A percentile compares a stretch with the other conserved stretches of the same genome.
phyloP scores from a whole-genome alignment of 2,329 filamentous ascomycete species.

The Penicillium brasilianum region DNA sequence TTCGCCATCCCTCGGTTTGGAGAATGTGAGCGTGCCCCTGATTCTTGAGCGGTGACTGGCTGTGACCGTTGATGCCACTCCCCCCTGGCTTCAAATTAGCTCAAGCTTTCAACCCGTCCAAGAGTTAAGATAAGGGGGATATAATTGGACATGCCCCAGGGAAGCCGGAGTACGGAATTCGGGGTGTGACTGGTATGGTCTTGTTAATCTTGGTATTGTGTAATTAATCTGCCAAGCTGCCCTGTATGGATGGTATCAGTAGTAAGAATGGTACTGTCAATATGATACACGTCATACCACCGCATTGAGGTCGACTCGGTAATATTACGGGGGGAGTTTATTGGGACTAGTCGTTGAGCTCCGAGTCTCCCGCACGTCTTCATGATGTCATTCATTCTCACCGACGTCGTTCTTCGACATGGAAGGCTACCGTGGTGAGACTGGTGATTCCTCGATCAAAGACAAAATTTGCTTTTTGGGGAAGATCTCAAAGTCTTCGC shows the following conservation, averaged over 20 bases:
- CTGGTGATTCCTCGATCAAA: not conserved
- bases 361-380: conserved; percentile 15
- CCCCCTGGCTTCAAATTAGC: conserved; percentile 19
- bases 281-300: not conserved
- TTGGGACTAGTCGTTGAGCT: not conserved
- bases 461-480: no score
- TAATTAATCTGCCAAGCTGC: not conserved
- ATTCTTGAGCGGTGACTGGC: conserved; percentile 20
- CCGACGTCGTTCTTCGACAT: not conserved
- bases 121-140: not conserved
- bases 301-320: no score
- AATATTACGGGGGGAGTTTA: not conserved
- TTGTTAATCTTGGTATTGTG: not conserved
- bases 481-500: no score
- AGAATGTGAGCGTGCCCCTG: conserved; percentile 13
- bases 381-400: conserved; percentile 31
- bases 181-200: not conserved
- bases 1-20: conserved; percentile 4
- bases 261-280: not conserved
- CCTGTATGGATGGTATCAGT: not conserved
- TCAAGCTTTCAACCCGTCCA: not conserved
- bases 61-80: conserved; percentile 3
- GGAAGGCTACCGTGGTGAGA: not conserved
- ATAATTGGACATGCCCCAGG: conserved; percentile 4
- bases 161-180: not conserved